phyloP scores from a whole-genome alignment of 2,329 filamentous ascomycete genomes.

The Aspergillus ochraceoroseus region DNA sequence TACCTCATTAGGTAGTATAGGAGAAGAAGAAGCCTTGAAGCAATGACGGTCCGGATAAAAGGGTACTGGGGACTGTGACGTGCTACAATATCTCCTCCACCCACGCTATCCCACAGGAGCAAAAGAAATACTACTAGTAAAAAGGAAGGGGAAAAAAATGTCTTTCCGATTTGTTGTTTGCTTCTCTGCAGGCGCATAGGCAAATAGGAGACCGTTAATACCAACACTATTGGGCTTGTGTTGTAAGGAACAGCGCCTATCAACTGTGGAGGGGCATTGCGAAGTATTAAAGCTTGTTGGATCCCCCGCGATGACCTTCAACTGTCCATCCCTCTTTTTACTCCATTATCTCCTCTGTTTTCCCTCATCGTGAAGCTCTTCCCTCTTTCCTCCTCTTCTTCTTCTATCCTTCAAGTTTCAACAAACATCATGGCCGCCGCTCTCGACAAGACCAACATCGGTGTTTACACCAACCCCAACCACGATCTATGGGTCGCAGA shows the following conservation, averaged over 20 bases:
- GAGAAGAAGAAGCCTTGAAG: no score
- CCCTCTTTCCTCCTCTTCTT: not conserved
- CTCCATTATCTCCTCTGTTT: not conserved
- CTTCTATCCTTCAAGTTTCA: not conserved
- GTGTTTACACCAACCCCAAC: conserved; percentile 88
- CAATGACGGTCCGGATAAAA: conserved; percentile 18
- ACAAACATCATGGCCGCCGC: conserved; percentile 26
- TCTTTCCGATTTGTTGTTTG: conserved; percentile 8
- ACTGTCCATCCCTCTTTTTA: not conserved
- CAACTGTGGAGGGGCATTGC: conserved; percentile 18
- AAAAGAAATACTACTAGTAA: no score
- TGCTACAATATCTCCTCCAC: conserved; percentile 10
- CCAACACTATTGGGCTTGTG: conserved; percentile 5
- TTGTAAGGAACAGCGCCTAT: conserved; percentile 4
- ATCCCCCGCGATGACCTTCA: not conserved
- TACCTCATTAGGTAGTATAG: no score
- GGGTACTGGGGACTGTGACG: conserved; percentile 7
- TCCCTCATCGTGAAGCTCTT: not conserved
- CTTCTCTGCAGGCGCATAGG: conserved; percentile 6
- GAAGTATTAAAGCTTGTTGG: conserved; percentile 19
- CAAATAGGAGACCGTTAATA: not conserved
- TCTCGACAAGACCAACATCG: conserved; percentile 78
- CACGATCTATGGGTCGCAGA: conserved; percentile 88
- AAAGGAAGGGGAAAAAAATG: no score
- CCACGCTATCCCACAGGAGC: conserved; percentile 13